Evolutionary conservation across 1,139 yeast species (phyloP).

Genomic region (Zygoascus meyerae): DNA sequence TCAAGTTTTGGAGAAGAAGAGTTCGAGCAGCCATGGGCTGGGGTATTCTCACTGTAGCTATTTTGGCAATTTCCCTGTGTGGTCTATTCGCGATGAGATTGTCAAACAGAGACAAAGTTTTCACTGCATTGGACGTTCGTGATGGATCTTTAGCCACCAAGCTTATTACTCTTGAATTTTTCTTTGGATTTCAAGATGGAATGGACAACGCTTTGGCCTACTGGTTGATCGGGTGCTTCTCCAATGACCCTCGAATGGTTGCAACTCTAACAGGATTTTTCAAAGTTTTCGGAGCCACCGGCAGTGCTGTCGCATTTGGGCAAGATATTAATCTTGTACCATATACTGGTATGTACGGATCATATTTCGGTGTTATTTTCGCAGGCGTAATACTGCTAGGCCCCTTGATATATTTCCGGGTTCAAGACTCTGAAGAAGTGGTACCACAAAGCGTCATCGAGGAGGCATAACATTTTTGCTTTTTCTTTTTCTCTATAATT

Average conservation of each 20-base stretch:
- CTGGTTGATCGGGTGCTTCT: conserved; percentile 49
- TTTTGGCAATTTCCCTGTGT: conserved; percentile 46
- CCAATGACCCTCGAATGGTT: conserved; percentile 48
- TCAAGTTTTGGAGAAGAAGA: conserved; percentile 37
- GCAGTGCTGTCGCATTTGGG: conserved; percentile 52
- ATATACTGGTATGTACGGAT: conserved; percentile 11
- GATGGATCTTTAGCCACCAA: conserved; percentile 41
- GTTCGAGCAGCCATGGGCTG: conserved; percentile 46
- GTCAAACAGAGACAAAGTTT: conserved; percentile 42
- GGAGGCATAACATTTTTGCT: neutral
- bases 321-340: conserved; percentile 9
- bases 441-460: neutral
- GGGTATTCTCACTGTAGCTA: conserved; percentile 37
- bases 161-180: conserved; percentile 51
- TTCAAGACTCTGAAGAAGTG: conserved; percentile 7
- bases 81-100: conserved; percentile 54
- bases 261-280: conserved; percentile 52
- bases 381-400: conserved; percentile 9
- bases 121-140: conserved; percentile 39
- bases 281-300: conserved; percentile 53
- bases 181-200: conserved; percentile 51
- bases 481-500: neutral
- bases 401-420: conserved; percentile 12
- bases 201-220: conserved; percentile 46
- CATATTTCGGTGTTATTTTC: conserved; percentile 12